phyloP scores from a whole-genome alignment of 129 eudicot species.

The Pseudognaphalium luteoalbum region DNA sequence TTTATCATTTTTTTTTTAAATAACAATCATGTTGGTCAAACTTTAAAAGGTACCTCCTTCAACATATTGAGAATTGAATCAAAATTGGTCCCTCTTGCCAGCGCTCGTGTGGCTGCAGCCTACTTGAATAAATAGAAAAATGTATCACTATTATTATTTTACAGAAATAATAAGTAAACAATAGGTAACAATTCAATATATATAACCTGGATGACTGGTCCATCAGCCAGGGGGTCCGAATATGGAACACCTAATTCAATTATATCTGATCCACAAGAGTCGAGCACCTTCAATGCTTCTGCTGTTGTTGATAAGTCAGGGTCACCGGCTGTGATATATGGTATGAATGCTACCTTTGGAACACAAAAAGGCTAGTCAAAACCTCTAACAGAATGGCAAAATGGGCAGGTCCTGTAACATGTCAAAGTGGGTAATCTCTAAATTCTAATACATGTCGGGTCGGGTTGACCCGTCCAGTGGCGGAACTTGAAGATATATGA shows the following conservation, averaged over 20 bases:
- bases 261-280: constrained; percentile 85
- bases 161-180: not conserved
- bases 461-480: no score
- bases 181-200: not conserved
- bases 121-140: constrained; percentile 22
- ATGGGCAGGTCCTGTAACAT: not conserved
- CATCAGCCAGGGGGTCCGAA: constrained; percentile 96
- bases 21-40: not conserved
- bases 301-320: constrained; percentile 91
- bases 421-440: not conserved
- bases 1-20: constrained; percentile 1
- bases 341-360: constrained; percentile 87
- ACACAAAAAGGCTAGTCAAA: constrained; percentile 31
- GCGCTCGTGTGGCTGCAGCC: constrained; percentile 94
- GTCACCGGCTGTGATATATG: constrained; percentile 95
- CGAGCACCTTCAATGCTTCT: constrained; percentile 77
- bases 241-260: constrained; percentile 94
- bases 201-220: constrained; percentile 93
- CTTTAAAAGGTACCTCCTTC: constrained; percentile 48
- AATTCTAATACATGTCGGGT: not conserved
- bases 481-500: no score
- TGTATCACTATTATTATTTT: not conserved
- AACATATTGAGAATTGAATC: constrained; percentile 73
- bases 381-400: not conserved
- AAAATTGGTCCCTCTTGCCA: constrained; percentile 75